Percentiles rank a stretch among this genome's conserved stretches.
phyloP scores from a whole-genome alignment of 83 land plant species.

The Thuja plicata region DNA sequence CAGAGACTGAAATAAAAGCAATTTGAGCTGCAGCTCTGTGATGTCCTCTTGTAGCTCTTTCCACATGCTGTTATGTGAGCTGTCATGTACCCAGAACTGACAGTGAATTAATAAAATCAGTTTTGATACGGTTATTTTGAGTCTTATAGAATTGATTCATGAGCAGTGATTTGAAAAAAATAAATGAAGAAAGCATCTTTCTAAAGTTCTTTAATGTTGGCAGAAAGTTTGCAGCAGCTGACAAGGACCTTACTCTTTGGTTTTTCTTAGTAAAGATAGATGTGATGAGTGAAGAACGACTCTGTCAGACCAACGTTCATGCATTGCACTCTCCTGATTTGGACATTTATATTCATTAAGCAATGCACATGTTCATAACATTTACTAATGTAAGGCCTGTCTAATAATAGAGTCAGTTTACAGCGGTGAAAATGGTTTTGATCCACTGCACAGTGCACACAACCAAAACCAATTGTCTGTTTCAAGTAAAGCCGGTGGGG shows the following conservation, averaged over 20 bases:
- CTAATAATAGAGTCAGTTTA: not conserved
- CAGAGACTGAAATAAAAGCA: not conserved
- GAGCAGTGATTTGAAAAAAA: not conserved
- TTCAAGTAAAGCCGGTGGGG: not conserved
- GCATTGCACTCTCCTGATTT: not conserved
- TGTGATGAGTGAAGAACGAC: not conserved
- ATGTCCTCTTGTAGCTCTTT: not conserved
- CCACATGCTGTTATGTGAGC: not conserved
- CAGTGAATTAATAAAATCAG: not conserved
- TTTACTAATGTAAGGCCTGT: not conserved
- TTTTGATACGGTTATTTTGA: not conserved
- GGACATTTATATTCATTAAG: not conserved
- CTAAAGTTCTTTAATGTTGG: not conserved
- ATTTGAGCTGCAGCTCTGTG: not conserved
- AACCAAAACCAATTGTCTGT: not conserved
- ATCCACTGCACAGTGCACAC: not conserved
- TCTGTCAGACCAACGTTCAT: not conserved
- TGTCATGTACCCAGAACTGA: not conserved
- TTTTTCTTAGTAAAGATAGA: not conserved
- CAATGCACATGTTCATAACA: not conserved
- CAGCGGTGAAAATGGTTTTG: not conserved
- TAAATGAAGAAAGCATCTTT: not conserved
- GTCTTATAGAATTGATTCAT: too few relatives aligned
- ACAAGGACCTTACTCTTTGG: not conserved
- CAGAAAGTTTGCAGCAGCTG: not conserved